Base-by-base conservation (phyloP, 2,329 filamentous ascomycete species). In the Fusarium sororula region DNA sequence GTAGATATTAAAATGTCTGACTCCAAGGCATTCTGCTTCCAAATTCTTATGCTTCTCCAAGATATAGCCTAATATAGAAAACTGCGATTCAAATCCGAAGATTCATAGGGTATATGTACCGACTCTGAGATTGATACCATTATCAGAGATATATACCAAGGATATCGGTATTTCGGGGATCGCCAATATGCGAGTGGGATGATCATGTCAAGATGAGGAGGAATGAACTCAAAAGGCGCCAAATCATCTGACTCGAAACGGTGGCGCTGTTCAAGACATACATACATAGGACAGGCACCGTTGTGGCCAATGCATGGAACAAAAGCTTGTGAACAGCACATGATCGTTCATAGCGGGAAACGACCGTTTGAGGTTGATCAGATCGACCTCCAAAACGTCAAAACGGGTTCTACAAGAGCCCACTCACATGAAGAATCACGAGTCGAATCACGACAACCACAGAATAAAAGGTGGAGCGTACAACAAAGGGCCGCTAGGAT, bases 241-340 rank as follows among this genome's bases (percentile, higher is more conserved):
- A 66, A 73, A 75, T 74, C 72, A 73, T 56, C 66, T 73, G 72
- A 66, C 70, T 73, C 53, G n/a, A 66, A 69, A 73, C 71, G 71
- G 68, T 66, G 44, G 70, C 48, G 57, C 48, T 22, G 30, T 41
- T 47, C 26, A 56, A 62, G 65, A 72, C 58, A 69, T 64, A 65
- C 58, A 69, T 64, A 65, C 58, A 69, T 51, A 64, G 38, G 28
- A 67, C 47, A 22, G 45, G 32, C 68, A 74, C 72, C 60, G 60
- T 60, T 63, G 63, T 48, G 72, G 47, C 26, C 60, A 50, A 63
- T 60, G 70, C 66, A 51, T 59, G 41, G 38, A 47, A 56, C 39
- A 63, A 47, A 70, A 63, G 50, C 55, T 70, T 75, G 68, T 66
- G 61, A 51, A 57, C 55, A 53, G 51, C 72, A 75, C 72, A 75